Evolutionary conservation across 352 stramenopile genomes (phyloP).

Genomic region (Globisporangium yorkense): DNA sequence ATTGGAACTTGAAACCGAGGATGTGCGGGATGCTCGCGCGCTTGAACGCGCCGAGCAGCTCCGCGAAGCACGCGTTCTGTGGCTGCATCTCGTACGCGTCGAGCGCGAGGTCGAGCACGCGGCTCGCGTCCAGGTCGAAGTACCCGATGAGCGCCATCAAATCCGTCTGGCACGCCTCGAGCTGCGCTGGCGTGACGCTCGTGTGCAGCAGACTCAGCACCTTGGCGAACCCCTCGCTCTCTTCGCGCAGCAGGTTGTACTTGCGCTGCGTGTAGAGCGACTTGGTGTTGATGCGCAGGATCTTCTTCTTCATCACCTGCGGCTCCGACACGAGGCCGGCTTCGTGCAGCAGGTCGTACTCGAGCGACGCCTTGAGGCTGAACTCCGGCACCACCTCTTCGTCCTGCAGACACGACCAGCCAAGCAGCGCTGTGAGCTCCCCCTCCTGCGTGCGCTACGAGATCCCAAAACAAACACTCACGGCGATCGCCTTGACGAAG

Average conservation of each 20-base stretch:
- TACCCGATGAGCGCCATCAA: constrained; percentile 78
- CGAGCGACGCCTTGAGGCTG: constrained; percentile 57
- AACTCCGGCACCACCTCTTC: constrained; percentile 52
- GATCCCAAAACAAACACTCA: constrained; percentile 12
- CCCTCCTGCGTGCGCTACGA: too few relatives aligned
- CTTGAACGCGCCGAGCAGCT: constrained; percentile 72
- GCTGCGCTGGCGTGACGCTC: constrained; percentile 49
- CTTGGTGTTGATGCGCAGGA: constrained; percentile 84
- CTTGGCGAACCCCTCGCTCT: constrained; percentile 96
- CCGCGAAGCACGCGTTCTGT: constrained; percentile 64
- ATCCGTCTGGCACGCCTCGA: constrained; percentile 66
- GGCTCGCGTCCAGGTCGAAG: constrained; percentile 96
- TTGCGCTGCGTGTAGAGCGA: constrained; percentile 94
- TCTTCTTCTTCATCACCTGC: constrained; percentile 54
- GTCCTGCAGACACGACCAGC: constrained; percentile 23
- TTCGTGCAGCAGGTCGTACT: constrained; percentile 72
- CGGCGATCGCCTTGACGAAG: constrained; percentile 52
- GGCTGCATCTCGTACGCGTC: constrained; percentile 91
- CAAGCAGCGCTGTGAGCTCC: neutral
- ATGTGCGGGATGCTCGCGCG: constrained; percentile 81
- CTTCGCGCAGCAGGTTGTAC: constrained; percentile 96
- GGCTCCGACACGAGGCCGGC: constrained; percentile 50
- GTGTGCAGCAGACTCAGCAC: constrained; percentile 82
- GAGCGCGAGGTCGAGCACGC: constrained; percentile 91
- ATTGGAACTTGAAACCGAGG: constrained; percentile 92